Conservation (phyloP, 371 early-diverging fungal genomes). For the Basidiobolus meristosporus region DNA sequence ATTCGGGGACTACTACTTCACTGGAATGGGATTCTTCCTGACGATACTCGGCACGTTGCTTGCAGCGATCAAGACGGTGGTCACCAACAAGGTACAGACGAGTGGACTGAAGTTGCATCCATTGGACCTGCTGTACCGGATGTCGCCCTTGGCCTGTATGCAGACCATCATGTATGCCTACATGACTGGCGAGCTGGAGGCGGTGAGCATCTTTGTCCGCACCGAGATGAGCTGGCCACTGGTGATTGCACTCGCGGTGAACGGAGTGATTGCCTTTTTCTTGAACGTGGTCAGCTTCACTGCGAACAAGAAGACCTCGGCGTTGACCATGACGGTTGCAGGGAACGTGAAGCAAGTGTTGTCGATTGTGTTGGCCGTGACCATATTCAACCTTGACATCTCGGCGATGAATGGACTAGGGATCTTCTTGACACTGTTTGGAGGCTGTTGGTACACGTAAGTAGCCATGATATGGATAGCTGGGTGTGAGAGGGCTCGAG, state of each 20-base stretch:
- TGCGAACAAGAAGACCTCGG: conserved; percentile 65
- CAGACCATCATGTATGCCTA: no score
- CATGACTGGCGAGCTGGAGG: conserved; percentile 49
- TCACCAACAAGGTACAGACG: conserved; percentile 61
- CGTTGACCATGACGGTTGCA: no score
- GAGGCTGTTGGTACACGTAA: conserved; percentile 13
- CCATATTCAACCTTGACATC: conserved; percentile 48
- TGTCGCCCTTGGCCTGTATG: conserved; percentile 61
- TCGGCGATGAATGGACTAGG: conserved; percentile 44
- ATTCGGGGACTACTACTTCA: conserved; percentile 57
- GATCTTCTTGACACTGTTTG: conserved; percentile 54
- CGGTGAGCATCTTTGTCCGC: conserved; percentile 20
- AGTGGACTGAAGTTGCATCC: conserved; percentile 63
- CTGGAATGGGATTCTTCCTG: conserved; percentile 41
- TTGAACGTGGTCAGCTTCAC: conserved; percentile 67
- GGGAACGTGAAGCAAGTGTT: conserved; percentile 74
- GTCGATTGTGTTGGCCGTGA: conserved; percentile 56
- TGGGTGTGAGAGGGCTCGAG: no score
- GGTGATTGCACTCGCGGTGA: conserved; percentile 31
- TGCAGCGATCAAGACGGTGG: conserved; percentile 64
- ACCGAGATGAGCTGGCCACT: conserved; percentile 21
- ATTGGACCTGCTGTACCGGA: conserved; percentile 56
- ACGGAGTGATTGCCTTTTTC: conserved; percentile 67
- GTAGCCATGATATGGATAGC: background rate
- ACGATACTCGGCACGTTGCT: conserved; percentile 66